Conservation (phyloP, 352 stramenopile genomes). For the Stramenopiles sp. region DNA sequence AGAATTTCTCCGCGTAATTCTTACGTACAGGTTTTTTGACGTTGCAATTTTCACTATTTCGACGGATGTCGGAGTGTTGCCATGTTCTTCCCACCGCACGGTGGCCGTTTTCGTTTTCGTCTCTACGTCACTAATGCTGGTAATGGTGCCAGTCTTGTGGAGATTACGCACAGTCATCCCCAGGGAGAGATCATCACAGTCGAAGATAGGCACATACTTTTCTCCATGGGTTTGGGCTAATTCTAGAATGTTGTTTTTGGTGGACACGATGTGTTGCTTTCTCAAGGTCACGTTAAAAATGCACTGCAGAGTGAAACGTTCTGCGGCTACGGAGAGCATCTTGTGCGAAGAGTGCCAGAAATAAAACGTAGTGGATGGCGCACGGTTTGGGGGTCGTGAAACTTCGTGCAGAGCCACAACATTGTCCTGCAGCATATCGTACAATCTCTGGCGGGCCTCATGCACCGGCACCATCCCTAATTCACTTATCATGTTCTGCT, state of each 20-base stretch:
- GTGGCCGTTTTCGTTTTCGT: background rate
- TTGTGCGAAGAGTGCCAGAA: background rate
- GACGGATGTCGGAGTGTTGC: background rate
- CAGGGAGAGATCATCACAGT: too few relatives aligned
- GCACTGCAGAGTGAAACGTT: background rate
- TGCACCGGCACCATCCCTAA: background rate
- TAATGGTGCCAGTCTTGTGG: background rate
- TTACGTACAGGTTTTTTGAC: background rate
- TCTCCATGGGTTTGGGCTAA: too few relatives aligned
- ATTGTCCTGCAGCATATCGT: background rate
- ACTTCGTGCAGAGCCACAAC: background rate
- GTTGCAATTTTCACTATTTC: background rate
- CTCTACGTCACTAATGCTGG: background rate
- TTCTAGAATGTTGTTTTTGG: background rate
- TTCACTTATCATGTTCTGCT: background rate
- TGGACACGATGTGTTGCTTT: background rate
- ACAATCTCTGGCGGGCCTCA: background rate
- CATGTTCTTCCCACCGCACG: background rate
- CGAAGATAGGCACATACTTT: too few relatives aligned
- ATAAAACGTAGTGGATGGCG: background rate
- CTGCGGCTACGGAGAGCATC: background rate
- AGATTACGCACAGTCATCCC: too few relatives aligned
- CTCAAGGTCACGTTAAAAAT: background rate
- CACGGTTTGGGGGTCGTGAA: background rate
- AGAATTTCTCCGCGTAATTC: background rate